A percentile compares a stretch with the other conserved stretches of the same genome.
Conservation (phyloP, 1,139 yeast genomes). For the Meyerozyma elateridarum region DNA sequence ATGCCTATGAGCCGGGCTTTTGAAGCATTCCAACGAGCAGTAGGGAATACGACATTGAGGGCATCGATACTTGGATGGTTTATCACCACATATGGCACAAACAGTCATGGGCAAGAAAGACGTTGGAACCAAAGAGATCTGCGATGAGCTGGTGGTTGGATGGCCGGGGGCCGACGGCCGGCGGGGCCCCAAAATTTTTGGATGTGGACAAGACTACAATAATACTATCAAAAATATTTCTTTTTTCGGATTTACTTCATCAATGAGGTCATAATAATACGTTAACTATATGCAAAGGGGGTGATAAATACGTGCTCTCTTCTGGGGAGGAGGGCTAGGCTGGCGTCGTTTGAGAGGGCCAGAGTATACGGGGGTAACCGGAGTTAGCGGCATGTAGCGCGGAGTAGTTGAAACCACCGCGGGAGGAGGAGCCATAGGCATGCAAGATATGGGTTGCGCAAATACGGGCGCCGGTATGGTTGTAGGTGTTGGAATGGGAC, state of each 20-base stretch:
- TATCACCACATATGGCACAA: slow-evolving; percentile 10
- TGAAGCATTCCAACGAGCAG: slow-evolving; percentile 60
- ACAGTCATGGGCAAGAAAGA: slow-evolving; percentile 8
- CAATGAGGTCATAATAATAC: too few species aligned
- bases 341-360: slow-evolving; percentile 1
- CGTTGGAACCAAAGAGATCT: slow-evolving; percentile 5
- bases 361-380: slow-evolving; percentile 2
- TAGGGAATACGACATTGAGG: slow-evolving; percentile 19
- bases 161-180: too few species aligned
- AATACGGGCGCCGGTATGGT: slow-evolving; percentile 4
- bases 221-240: too few species aligned
- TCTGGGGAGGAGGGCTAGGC: not conserved
- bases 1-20: slow-evolving; percentile 40
- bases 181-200: too few species aligned
- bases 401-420: too few species aligned
- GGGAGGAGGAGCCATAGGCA: not conserved
- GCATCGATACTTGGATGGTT: slow-evolving; percentile 13
- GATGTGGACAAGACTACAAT: too few species aligned
- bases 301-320: not conserved
- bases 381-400: slow-evolving; percentile 6
- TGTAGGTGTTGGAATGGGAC: not conserved
- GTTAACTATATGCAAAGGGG: slow-evolving; percentile 1
- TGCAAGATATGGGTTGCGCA: not conserved
- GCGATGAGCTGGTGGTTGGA: not conserved
- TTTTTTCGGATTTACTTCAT: too few species aligned